Percentiles rank a stretch among this genome's conserved stretches.
phyloP scores from a whole-genome alignment of 495 filamentous ascomycete genomes.

The Penicillium riverlandense region DNA sequence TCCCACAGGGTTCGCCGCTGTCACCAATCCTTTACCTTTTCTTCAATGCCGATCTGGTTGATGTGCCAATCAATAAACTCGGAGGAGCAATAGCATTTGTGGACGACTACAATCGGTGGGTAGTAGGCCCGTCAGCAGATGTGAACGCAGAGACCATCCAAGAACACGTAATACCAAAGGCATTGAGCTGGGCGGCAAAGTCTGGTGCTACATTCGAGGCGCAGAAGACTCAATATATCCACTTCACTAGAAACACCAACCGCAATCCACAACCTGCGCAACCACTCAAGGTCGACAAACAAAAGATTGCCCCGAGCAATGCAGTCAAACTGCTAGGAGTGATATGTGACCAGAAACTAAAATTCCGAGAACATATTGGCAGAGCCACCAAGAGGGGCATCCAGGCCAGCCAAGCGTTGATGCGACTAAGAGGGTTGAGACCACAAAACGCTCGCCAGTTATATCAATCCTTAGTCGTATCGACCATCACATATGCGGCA shows the following conservation, averaged over 20 bases:
- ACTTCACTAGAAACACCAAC: slow-evolving; percentile 15
- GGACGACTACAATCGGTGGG: slow-evolving; percentile 17
- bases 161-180: slow-evolving; percentile 12
- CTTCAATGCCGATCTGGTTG: slow-evolving; percentile 24
- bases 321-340: slow-evolving; percentile 17
- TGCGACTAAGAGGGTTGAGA: slow-evolving; percentile 15
- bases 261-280: slow-evolving; percentile 11
- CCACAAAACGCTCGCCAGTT: slow-evolving; percentile 16
- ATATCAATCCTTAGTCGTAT: slow-evolving; percentile 14
- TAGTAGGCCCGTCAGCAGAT: slow-evolving; percentile 7
- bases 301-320: slow-evolving; percentile 12
- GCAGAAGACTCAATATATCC: slow-evolving; percentile 20
- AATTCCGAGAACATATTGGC: slow-evolving; percentile 15
- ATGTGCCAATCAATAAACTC: slow-evolving; percentile 14
- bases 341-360: slow-evolving; percentile 13
- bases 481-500: slow-evolving; percentile 19
- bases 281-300: slow-evolving; percentile 18
- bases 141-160: slow-evolving; percentile 15
- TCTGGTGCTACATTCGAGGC: slow-evolving; percentile 20
- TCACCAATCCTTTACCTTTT: slow-evolving; percentile 27
- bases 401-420: slow-evolving; percentile 16
- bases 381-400: slow-evolving; percentile 20
- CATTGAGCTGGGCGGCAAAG: slow-evolving; percentile 16
- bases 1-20: slow-evolving; percentile 23
- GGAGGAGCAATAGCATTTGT: slow-evolving; percentile 13